Conservation (phyloP, 192 early-diverging fungal species). For the Coemansia sp. region DNA sequence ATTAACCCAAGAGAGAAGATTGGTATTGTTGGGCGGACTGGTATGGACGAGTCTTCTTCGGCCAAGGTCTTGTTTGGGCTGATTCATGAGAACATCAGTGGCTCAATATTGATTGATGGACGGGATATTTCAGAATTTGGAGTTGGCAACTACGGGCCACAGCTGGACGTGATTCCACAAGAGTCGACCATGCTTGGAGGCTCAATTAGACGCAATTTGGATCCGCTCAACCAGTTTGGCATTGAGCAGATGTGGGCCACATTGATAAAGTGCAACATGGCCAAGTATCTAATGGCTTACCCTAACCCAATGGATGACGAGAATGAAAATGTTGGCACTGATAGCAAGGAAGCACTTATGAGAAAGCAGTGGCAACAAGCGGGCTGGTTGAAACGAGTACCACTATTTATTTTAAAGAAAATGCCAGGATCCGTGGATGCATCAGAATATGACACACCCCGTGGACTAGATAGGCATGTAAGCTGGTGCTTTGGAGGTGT, state of each 20-base stretch:
- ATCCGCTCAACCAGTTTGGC: conserved; percentile 55
- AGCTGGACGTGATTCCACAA: conserved; percentile 56
- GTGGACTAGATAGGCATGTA: background rate
- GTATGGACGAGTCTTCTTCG: conserved; percentile 63
- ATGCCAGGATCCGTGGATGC: background rate
- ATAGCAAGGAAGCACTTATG: background rate
- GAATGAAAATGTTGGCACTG: background rate
- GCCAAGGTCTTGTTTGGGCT: conserved; percentile 60
- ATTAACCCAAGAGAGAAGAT: conserved; percentile 59
- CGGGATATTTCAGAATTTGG: conserved; percentile 70
- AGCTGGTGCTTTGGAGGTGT: background rate
- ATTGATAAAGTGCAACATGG: conserved; percentile 21
- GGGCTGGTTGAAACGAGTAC: conserved; percentile 2
- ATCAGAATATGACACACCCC: background rate
- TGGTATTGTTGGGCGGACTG: conserved; percentile 59
- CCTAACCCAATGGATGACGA: background rate
- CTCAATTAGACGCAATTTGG: conserved; percentile 63
- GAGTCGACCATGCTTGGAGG: conserved; percentile 65
- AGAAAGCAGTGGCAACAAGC: conserved; percentile 8
- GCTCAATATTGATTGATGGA: conserved; percentile 72
- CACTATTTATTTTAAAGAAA: background rate
- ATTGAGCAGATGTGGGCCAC: conserved; percentile 19
- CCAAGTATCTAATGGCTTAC: background rate
- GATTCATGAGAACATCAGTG: conserved; percentile 55
- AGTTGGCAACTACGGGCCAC: conserved; percentile 59